Conservation (phyloP, 2,329 filamentous ascomycete species). For the Chaetoscypha palmicola region DNA sequence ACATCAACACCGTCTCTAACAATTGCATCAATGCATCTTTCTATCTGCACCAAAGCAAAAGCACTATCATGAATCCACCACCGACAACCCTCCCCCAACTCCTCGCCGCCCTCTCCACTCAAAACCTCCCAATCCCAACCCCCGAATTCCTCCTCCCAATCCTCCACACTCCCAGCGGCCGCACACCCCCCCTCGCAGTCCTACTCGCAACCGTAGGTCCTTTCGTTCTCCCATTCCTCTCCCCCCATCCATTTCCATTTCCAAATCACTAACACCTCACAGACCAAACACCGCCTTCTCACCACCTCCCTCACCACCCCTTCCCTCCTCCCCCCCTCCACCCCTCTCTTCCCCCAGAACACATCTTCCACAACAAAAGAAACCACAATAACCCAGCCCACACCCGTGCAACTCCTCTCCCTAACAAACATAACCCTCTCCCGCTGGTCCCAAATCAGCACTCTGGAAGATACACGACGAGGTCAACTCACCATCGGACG, state of each 20-base stretch:
- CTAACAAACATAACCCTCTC: constrained; percentile 75
- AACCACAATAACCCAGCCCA: constrained; percentile 53
- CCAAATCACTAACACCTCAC: constrained; percentile 37
- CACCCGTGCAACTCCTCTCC: constrained; percentile 77
- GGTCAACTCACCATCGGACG: constrained; percentile 70
- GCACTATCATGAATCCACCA: constrained; percentile 9
- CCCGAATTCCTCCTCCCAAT: constrained; percentile 21
- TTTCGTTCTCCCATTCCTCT: constrained; percentile 47
- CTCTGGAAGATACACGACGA: constrained; percentile 64
- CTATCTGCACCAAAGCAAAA: no score
- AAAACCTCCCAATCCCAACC: constrained; percentile 16
- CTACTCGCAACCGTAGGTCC: constrained; percentile 31
- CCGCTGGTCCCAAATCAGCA: constrained; percentile 82
- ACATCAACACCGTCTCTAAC: no score
- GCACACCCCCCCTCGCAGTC: constrained; percentile 42
- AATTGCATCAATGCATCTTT: no score
- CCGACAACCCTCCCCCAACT: constrained; percentile 18
- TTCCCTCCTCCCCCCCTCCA: constrained; percentile 39
- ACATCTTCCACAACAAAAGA: constrained; percentile 46
- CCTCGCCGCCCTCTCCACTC: constrained; percentile 15
- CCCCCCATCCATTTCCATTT: constrained; percentile 38
- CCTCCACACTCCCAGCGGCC: constrained; percentile 12
- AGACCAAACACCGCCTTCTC: constrained; percentile 72
- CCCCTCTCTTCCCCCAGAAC: constrained; percentile 47
- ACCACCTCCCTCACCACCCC: constrained; percentile 67